Evolutionary conservation across 805 yeast species (phyloP), one percentile per base, ranked within the genome.

Genomic region (Vanderwaltozyma yarrowii): DNA sequence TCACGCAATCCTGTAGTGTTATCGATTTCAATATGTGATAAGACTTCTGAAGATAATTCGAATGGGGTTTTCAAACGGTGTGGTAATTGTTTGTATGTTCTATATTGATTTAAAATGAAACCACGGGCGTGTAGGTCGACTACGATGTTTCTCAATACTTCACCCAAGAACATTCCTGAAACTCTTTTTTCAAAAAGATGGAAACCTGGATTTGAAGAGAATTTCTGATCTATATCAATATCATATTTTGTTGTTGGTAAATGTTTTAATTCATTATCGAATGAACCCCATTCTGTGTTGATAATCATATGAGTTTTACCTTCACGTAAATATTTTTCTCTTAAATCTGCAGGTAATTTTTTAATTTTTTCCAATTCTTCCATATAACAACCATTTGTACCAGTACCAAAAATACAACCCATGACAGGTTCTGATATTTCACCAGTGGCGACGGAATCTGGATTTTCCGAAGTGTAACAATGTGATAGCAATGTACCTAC

Each of bases 241-340:
- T 89, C 98, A 58, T 77, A 88, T 41, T 76, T 73, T 3, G 95
- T 83, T 37, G 67, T 71, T 40, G 96, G 97, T 45, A 89, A 67
- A 33, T 76, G 67, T 49, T 75, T 70, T 44, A 88, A 69, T 23
- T 75, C 79, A 56, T 89, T 89, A 64, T 89, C 97, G 52, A 88
- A 89, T 33, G 96, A 86, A 45, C 97, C 97, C 96, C 97, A 92
- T 63, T 92, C 98, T 36, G 96, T 88, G 65, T 88, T 88, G 51
- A 88, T 71, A 43, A 86, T 80, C 96, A 88, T 88, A 44, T 78
- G 76, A 3, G 70, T 67, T 39, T 71, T 67, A 29, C 76, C 78
- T 36, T 62, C 54, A 32, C 52, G 61, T 18, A 51, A 37, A 47
- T 71, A 60, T 16, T 56, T 58, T 14, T 54, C 61, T 31, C 61